These are phyloP conservation scores for Cyclotella baltica DNA, from an alignment of 108 stramenopile species.

Conservation along the genomic window DNA sequence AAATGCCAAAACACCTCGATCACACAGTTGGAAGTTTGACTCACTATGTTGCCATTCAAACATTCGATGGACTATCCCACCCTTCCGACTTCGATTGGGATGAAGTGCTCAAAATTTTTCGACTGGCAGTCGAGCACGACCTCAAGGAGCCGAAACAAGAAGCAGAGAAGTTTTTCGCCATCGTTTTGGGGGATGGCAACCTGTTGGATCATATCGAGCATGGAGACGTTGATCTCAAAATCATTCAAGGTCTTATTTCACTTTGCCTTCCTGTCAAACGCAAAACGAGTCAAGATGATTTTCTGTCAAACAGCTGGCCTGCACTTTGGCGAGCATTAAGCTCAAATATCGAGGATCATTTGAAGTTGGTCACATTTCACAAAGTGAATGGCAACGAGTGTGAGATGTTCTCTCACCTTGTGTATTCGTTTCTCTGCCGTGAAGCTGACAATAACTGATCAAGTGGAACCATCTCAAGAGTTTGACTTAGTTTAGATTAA, in stretches of 20 bases:
- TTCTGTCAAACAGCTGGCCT: not conserved
- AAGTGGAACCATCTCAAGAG: too few relatives aligned
- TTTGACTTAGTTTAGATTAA: too few relatives aligned
- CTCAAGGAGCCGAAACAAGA: too few relatives aligned
- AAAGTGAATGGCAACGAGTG: not conserved
- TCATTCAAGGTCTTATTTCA: not conserved
- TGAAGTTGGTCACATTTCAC: not conserved
- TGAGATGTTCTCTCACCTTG: not conserved
- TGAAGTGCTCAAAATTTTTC: too few relatives aligned
- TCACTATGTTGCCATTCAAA: too few relatives aligned
- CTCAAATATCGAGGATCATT: not conserved
- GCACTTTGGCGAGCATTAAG: not conserved
- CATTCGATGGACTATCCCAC: too few relatives aligned
- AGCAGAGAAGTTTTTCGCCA: too few relatives aligned
- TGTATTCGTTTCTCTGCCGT: not conserved
- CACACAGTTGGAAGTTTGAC: too few relatives aligned
- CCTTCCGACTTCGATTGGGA: too few relatives aligned
- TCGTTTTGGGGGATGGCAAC: too few relatives aligned
- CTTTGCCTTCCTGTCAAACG: slow-evolving; percentile 4
- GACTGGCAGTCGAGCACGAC: too few relatives aligned
- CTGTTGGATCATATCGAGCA: not conserved
- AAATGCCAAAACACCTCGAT: not conserved
- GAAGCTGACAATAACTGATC: too few relatives aligned
- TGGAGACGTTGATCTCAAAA: not conserved
- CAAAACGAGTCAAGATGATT: not conserved